Base-by-base conservation (phyloP, 2,329 filamentous ascomycete genomes). In the Bisporella sp. region DNA sequence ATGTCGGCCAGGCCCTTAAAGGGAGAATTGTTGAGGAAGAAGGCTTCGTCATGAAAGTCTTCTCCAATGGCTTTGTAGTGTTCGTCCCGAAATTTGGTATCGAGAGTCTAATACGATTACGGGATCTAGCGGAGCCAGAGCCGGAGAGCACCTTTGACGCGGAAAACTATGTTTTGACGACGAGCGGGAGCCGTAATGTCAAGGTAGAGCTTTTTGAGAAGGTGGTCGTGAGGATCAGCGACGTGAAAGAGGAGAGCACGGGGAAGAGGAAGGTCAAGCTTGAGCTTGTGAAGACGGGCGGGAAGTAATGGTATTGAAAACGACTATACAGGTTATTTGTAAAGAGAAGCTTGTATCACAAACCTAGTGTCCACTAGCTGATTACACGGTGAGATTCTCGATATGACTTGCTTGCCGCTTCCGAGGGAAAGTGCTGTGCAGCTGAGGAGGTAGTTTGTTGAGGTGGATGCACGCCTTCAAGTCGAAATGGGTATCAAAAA, bases 81-180 rank as follows among this genome's bases (percentile, higher is more conserved):
- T 91, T 97, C 54, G 92, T 99, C 46, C 93, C 93, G 5, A 77
- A 89, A 12, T 99, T 99, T 68, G 93, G 93, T 40, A 95, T 99
- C 62, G 93, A 99, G 73, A 87, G 89, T 40, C 72, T 96, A 54
- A 93, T 99, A 57, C 79, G 92, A 8, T 72, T 97, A 59, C 77
- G 89, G 52, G 93, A 97, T 70, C 75, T 97, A 52, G 84, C 84
- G 4, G 80, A 85, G 12, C 78, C 82, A 0, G 89, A 87, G 66
- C 88, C 90, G 1, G 85, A 91, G 57, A 86, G 86, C 45, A 80
- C 80, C 32, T 97, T 89, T 65, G 89, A 99, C 68, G 80, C 83
- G 0, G 93, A 96, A 65, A 84, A 86, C 52, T 99, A 95, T 68
- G 80, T 81, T 43, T 75, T 99, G 37, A 78, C 70, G 59, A 79